Percentiles rank a stretch among this genome's conserved stretches.
These are phyloP conservation scores for Russula sp. DNA, from an alignment of 768 basidiomycete genomes.

Conservation along the genomic window DNA sequence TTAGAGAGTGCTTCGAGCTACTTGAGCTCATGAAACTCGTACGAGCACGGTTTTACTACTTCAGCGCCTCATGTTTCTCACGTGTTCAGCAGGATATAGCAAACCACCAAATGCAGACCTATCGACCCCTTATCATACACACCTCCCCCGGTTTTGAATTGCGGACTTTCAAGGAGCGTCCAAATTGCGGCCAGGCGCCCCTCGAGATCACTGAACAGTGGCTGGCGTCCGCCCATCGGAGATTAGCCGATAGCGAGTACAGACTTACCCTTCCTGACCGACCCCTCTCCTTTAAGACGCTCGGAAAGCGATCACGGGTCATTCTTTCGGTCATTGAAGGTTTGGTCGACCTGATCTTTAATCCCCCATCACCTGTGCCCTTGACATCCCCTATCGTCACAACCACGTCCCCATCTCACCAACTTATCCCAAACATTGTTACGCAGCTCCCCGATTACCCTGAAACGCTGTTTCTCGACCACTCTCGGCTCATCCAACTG, in stretches of 20 bases:
- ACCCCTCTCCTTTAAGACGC: conserved; percentile 33
- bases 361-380: conserved; percentile 39
- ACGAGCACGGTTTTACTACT: conserved; percentile 31
- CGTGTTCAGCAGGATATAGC: conserved; percentile 72
- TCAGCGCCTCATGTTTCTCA: conserved; percentile 22
- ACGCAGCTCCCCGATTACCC: conserved; percentile 46
- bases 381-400: conserved; percentile 32
- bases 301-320: conserved; percentile 22
- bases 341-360: conserved; percentile 60
- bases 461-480: conserved; percentile 80
- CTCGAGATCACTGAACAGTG: conserved; percentile 24
- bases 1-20: conserved; percentile 82
- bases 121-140: conserved; percentile 85
- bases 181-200: conserved; percentile 28
- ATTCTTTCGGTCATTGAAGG: conserved; percentile 41
- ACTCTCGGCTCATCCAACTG: conserved; percentile 56
- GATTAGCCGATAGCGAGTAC: conserved; percentile 15
- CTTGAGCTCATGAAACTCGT: conserved; percentile 95
- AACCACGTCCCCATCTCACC: conserved; percentile 28
- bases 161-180: conserved; percentile 63
- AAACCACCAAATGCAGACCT: conserved; percentile 88
- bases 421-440: conserved; percentile 27
- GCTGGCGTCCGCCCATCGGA: conserved; percentile 22
- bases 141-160: conserved; percentile 77
- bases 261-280: conserved; percentile 35